phyloP scores from a whole-genome alignment of 495 filamentous ascomycete species.

The Wilcoxina mikolae region DNA sequence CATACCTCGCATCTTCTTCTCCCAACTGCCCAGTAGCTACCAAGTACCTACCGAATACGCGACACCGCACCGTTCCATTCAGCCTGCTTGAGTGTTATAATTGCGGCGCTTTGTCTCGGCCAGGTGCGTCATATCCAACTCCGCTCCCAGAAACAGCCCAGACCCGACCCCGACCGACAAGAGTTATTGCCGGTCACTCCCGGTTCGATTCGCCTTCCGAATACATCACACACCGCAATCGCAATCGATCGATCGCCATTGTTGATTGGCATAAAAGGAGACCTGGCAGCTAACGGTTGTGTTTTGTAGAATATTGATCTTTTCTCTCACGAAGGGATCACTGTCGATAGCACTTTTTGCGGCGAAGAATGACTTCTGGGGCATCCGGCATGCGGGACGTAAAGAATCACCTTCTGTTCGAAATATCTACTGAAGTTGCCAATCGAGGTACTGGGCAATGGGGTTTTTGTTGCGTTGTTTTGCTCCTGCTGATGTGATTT shows the following conservation, averaged over 20 bases:
- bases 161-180: too few species aligned
- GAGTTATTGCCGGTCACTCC: neutral
- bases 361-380: neutral
- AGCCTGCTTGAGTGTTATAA: neutral
- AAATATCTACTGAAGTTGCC: conserved; percentile 90
- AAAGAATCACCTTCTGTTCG: conserved; percentile 74
- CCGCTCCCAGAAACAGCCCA: neutral
- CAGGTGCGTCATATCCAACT: neutral
- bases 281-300: neutral
- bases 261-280: neutral
- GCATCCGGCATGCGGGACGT: conserved; percentile 40
- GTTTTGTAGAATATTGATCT: too few species aligned
- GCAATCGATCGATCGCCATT: neutral
- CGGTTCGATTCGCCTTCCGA: neutral
- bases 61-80: neutral
- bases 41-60: neutral
- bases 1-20: neutral
- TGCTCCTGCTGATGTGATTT: neutral
- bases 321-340: conserved; percentile 1
- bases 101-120: neutral
- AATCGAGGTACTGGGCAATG: conserved; percentile 66
- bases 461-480: neutral
- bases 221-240: neutral
- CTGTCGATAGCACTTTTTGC: conserved; percentile 3
- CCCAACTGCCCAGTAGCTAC: neutral